Percentiles rank a stretch among this genome's conserved stretches.
Evolutionary conservation across 768 basidiomycete genomes (phyloP).

Genomic region (Termitomyces sp.): DNA sequence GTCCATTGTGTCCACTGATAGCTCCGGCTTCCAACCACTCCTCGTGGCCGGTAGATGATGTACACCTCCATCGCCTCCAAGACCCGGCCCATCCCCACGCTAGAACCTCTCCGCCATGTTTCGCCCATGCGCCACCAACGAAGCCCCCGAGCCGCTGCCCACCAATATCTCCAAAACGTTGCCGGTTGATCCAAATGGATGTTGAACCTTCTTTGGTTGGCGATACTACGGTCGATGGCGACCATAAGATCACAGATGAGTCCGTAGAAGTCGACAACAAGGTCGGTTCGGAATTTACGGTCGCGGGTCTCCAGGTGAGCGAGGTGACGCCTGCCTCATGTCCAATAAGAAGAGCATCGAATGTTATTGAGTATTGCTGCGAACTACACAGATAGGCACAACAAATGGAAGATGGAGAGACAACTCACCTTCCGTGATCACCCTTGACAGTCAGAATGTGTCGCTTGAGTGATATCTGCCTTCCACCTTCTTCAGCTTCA

Average conservation of each 20-base stretch:
- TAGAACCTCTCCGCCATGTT: conserved; percentile 56
- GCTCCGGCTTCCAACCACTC: conserved; percentile 82
- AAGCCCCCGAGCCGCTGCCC: conserved; percentile 90
- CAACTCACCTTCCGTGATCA: conserved; percentile 33
- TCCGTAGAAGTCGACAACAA: conserved; percentile 94
- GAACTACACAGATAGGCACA: conserved; percentile 19
- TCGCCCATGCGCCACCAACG: conserved; percentile 84
- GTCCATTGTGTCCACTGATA: conserved; percentile 79
- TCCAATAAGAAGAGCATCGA: conserved; percentile 93
- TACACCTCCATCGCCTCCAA: conserved; percentile 81
- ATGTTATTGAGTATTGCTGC: conserved; percentile 72
- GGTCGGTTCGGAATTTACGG: conserved; percentile 32
- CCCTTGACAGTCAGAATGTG: conserved; percentile 71
- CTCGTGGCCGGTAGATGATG: conserved; percentile 15
- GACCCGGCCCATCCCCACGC: conserved; percentile 96
- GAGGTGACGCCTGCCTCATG: conserved; percentile 93
- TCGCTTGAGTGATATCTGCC: conserved; percentile 86
- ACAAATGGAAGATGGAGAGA: neutral
- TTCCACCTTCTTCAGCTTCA: conserved; percentile 74
- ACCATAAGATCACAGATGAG: conserved; percentile 95
- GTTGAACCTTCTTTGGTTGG: conserved; percentile 35
- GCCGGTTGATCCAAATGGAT: conserved; percentile 85
- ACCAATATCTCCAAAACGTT: conserved; percentile 94
- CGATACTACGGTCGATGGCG: conserved; percentile 54
- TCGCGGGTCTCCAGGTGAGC: conserved; percentile 70